Percentiles rank a stretch among this genome's conserved stretches.
Evolutionary conservation across 805 yeast species (phyloP).

Genomic region (Candida ponderosae): DNA sequence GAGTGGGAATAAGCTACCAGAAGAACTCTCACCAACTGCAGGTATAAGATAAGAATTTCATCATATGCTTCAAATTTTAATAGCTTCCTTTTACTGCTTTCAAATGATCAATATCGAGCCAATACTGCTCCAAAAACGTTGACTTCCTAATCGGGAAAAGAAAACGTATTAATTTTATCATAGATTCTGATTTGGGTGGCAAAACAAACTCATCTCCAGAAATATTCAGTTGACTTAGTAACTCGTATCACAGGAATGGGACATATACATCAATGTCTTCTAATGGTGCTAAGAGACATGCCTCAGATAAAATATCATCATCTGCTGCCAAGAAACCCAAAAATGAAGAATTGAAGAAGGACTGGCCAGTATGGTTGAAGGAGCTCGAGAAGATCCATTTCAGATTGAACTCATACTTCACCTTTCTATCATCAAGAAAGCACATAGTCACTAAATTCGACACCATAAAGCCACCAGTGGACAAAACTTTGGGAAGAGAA

Average conservation of each 20-base stretch:
- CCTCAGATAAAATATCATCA: too few relatives aligned
- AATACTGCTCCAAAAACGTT: slow-evolving; percentile 1
- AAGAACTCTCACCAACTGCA: too few relatives aligned
- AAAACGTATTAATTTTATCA: too few relatives aligned
- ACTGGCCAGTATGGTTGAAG: slow-evolving; percentile 24
- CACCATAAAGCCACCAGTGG: slow-evolving; percentile 43
- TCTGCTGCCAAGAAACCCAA: background rate
- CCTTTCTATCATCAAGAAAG: slow-evolving; percentile 53
- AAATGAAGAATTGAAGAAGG: background rate
- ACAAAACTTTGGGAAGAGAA: slow-evolving; percentile 36
- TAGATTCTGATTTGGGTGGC: too few relatives aligned
- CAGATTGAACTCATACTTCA: slow-evolving; percentile 50
- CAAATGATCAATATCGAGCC: too few relatives aligned
- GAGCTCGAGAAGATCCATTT: slow-evolving; percentile 42
- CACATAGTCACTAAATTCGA: slow-evolving; percentile 53
- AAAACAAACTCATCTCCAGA: too few relatives aligned
- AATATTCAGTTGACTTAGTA: too few relatives aligned
- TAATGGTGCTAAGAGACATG: background rate
- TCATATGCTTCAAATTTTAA: too few relatives aligned
- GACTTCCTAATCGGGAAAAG: slow-evolving; percentile 1
- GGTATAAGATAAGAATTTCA: too few relatives aligned
- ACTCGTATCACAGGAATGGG: background rate
- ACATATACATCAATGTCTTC: background rate
- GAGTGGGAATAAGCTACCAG: too few relatives aligned
- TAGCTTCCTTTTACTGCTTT: too few relatives aligned